Evolutionary conservation across 331 rosid species (phyloP).

Genomic region (Malus hybrid): DNA sequence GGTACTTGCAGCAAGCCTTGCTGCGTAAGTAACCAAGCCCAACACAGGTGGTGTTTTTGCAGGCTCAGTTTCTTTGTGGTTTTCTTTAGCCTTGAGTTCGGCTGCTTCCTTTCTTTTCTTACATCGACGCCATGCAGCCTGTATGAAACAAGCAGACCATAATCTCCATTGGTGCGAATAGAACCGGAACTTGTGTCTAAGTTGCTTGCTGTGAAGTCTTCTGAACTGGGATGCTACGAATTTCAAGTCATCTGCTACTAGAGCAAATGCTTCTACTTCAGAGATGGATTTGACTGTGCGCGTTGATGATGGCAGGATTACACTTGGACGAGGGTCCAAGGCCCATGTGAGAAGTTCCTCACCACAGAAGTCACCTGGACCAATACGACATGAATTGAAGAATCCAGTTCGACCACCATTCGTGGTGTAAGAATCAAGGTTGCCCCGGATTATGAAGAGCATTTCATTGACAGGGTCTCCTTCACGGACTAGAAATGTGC

Average conservation of each 20-base stretch:
- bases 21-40: slow-evolving; percentile 17
- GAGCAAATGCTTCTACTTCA: slow-evolving; percentile 85
- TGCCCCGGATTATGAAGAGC: slow-evolving; percentile 81
- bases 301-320: slow-evolving; percentile 65
- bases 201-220: slow-evolving; percentile 73
- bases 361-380: slow-evolving; percentile 82
- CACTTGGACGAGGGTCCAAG: slow-evolving; percentile 58
- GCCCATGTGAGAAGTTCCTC: slow-evolving; percentile 95
- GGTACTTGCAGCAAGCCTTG: slow-evolving; percentile 20
- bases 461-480: slow-evolving; percentile 87
- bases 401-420: slow-evolving; percentile 85
- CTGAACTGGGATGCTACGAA: slow-evolving; percentile 83
- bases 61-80: slow-evolving; percentile 7
- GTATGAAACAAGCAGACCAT: slow-evolving; percentile 75
- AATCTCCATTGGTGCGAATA: slow-evolving; percentile 89
- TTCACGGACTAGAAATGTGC: slow-evolving; percentile 66
- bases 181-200: slow-evolving; percentile 69
- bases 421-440: slow-evolving; percentile 84
- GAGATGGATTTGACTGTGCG: slow-evolving; percentile 69
- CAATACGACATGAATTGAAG: slow-evolving; percentile 71
- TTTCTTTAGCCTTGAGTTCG: slow-evolving; percentile 40
- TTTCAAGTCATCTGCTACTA: slow-evolving; percentile 65
- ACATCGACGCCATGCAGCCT: slow-evolving; percentile 66
- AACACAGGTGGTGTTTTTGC: slow-evolving; percentile 18
- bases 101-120: slow-evolving; percentile 52